Evolutionary conservation across 2,329 filamentous ascomycete species (phyloP).

Genomic region (Lachnellula suecica): DNA sequence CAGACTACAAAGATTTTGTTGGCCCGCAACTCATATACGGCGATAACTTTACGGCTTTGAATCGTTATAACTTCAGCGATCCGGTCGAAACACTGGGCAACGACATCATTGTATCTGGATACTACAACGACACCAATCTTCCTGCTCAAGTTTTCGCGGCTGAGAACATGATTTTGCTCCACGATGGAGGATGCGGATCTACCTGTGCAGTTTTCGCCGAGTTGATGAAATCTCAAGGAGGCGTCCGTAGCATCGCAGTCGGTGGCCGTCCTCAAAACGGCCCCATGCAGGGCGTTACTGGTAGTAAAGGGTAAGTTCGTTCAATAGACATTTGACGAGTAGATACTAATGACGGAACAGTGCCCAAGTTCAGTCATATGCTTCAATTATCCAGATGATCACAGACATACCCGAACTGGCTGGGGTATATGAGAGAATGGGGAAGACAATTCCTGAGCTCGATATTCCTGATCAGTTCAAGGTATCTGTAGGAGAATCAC

Average conservation of each 20-base stretch:
- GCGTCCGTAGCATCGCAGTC: slow-evolving; percentile 51
- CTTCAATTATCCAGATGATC: neutral
- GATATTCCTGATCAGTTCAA: neutral
- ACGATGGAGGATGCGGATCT: slow-evolving; percentile 57
- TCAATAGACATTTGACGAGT: neutral
- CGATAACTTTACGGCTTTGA: slow-evolving; percentile 11
- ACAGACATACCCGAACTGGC: neutral
- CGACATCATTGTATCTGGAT: slow-evolving; percentile 28
- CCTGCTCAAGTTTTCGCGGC: slow-evolving; percentile 33
- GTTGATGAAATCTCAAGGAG: slow-evolving; percentile 53
- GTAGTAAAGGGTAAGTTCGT: slow-evolving; percentile 48
- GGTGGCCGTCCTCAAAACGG: slow-evolving; percentile 48
- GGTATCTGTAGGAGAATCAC: neutral
- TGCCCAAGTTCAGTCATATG: slow-evolving; percentile 33
- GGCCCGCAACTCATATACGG: slow-evolving; percentile 14
- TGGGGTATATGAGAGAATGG: neutral
- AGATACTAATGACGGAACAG: slow-evolving; percentile 1
- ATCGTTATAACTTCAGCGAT: slow-evolving; percentile 6
- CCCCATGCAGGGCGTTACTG: slow-evolving; percentile 54
- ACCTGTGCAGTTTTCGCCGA: slow-evolving; percentile 57
- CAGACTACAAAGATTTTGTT: slow-evolving; percentile 8
- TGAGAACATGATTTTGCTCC: slow-evolving; percentile 43
- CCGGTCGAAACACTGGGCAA: neutral
- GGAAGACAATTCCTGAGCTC: neutral
- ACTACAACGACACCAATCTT: slow-evolving; percentile 19